Evolutionary conservation across 495 filamentous ascomycete genomes (phyloP), one percentile per base, ranked within the genome.

Genomic region (Penicillium silybi): DNA sequence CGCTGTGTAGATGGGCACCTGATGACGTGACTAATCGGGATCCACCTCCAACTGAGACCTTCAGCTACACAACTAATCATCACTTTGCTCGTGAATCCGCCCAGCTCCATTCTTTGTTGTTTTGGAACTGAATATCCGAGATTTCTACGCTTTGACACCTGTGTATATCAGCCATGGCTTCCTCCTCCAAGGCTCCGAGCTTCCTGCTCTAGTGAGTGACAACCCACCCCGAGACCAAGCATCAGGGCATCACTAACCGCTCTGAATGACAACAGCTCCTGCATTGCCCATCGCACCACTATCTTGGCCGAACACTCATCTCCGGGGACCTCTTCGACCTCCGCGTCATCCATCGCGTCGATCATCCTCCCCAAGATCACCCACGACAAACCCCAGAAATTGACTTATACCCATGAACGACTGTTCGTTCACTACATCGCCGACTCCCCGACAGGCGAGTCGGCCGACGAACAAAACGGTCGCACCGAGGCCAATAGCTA

Each of bases 361-460:
- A 79, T 97, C 59, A 90, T 97, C 74, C 90, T 98, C 53, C 93
- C 93, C 48, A 97, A 96, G 63, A 96, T 98, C 79, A 71, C 73
- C 53, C 93, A 98, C 69, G 66, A 77, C 48, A 72, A 80, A 27
- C 80, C 92, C 6, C 86, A 92, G 65, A 96, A 96, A 68, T 83
- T 95, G 32, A 97, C 92, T 54, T 96, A 92, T 77, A 95, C 89
- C 22, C 90, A 95, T 68, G 85, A 90, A 66, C 75, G 83, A 39
- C 84, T 96, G 66, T 90, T 92, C 75, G 90, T 97, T 69, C 91
- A 97, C 79, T 97, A 95, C 78, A 90, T 97, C 69, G 82, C 92
- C 61, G 86, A 89, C 63, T 85, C 92, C 1, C 83, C 91, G 19
- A 85, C 84, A 3, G 81, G 85, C 41, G 73, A 81, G 58, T 57